Evolutionary conservation across 352 stramenopile genomes (phyloP), one percentile per base, ranked within the genome.

Genomic region (Thalassiosira gravida): DNA sequence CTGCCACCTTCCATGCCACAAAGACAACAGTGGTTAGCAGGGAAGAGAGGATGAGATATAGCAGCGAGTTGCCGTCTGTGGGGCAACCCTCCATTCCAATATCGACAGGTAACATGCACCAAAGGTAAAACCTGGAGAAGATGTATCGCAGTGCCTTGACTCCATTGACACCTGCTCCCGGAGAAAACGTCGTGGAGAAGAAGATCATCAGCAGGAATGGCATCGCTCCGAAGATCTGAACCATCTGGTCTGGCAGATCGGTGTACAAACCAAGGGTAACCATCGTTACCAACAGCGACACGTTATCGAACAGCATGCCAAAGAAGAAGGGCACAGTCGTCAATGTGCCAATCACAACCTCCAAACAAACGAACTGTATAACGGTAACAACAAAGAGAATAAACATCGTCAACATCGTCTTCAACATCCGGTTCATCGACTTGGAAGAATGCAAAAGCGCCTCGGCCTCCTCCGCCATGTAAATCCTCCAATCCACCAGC

Each of bases 171-270:
- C 83, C 83, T 22, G 83, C 67, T 25, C 83, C 82, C 55, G 82
- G 82, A 20, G 39, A 72, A 24, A 89, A 86, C 7, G 82, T 90
- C 14, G 77, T 89, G 13, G 75, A 86, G 58, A 90, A 88, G 76
- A 90, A 90, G 35, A 90, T 80, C 76, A 82, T 89, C 18, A 88
- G 66, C 27, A 91, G 57, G 59, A 90, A 88, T 0, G 80, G 80
- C 49, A 88, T 55, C 25, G 49, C 53, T 1, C 65, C 80, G 65
- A 89, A 20, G 22, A 89, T 87, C 50, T 91, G 80, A 27, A 89
- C 84, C 6, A 29, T 22, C 44, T 81, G 66, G 52, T 84, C 74
- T n/a, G 77, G 35, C 11, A 89, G 42, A 35, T 77, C 46, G 8
- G 80, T 81, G 56, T 86, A 91, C 1, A 91, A 39, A 24, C 69